phyloP scores from a whole-genome alignment of 352 stramenopile species.

The Globisporangium echinulatum region DNA sequence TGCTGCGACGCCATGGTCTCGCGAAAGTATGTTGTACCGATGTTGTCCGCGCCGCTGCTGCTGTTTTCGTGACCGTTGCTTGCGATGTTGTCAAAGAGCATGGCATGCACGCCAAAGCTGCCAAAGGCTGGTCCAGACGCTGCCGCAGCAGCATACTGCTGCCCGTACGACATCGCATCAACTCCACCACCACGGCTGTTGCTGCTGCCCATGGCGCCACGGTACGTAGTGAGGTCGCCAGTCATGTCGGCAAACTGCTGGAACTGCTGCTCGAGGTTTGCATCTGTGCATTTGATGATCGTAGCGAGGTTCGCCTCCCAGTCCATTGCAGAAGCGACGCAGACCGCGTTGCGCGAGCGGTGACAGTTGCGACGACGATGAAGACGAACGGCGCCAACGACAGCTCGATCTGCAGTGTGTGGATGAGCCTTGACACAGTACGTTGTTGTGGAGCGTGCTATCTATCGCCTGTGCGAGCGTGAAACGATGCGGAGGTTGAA shows the following conservation, averaged over 20 bases:
- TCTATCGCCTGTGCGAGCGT: too few relatives aligned
- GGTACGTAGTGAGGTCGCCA: slow-evolving; percentile 11
- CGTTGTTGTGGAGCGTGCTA: too few relatives aligned
- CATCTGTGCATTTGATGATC: slow-evolving; percentile 81
- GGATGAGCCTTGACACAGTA: too few relatives aligned
- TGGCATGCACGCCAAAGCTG: slow-evolving; percentile 1
- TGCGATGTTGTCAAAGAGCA: neutral
- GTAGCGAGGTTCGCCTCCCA: slow-evolving; percentile 55
- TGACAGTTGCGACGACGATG: too few relatives aligned
- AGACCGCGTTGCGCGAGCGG: too few relatives aligned
- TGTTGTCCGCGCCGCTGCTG: slow-evolving; percentile 14
- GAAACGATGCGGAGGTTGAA: too few relatives aligned
- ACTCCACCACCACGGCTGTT: neutral
- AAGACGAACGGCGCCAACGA: too few relatives aligned
- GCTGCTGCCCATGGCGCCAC: neutral
- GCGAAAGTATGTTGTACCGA: slow-evolving; percentile 27
- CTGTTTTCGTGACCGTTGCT: neutral
- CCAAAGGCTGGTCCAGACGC: neutral
- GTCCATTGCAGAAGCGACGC: slow-evolving; percentile 6
- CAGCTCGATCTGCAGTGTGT: too few relatives aligned
- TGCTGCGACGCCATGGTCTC: slow-evolving; percentile 27
- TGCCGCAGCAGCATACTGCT: neutral
- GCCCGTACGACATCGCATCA: neutral
- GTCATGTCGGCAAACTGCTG: slow-evolving; percentile 48
- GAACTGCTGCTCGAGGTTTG: slow-evolving; percentile 72